These are phyloP conservation scores for Cladochytrium replicatum DNA, from an alignment of 192 early-diverging fungal genomes.

Conservation along the genomic window DNA sequence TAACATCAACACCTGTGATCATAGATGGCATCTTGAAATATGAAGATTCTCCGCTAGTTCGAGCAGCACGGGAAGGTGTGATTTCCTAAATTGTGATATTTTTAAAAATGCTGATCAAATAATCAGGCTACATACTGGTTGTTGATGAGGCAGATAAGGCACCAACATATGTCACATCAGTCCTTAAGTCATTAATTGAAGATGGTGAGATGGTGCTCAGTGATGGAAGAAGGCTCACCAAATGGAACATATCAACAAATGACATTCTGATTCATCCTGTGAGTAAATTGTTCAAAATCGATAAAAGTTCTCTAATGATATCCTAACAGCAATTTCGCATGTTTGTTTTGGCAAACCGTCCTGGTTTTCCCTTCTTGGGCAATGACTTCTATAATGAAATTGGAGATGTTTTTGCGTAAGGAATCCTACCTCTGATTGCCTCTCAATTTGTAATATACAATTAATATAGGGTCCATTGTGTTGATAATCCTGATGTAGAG, in stretches of 20 bases:
- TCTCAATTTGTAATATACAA: neutral
- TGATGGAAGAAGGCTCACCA: constrained; percentile 56
- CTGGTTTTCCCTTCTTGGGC: constrained; percentile 66
- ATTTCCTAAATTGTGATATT: constrained; percentile 12
- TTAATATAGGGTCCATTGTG: constrained; percentile 31
- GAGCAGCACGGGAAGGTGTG: constrained; percentile 39
- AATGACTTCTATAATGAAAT: constrained; percentile 78
- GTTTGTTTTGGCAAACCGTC: constrained; percentile 75
- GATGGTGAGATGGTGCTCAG: constrained; percentile 69
- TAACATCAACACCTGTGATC: constrained; percentile 64
- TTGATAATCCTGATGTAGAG: constrained; percentile 67
- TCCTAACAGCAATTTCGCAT: constrained; percentile 65
- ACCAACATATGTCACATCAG: constrained; percentile 65
- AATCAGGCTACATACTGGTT: constrained; percentile 52
- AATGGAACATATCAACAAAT: constrained; percentile 14
- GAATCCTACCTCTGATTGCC: neutral
- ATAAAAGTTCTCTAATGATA: neutral
- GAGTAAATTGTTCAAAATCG: constrained; percentile 44
- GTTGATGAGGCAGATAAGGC: constrained; percentile 81
- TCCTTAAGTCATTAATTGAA: constrained; percentile 62
- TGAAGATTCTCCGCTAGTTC: constrained; percentile 61
- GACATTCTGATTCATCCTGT: constrained; percentile 26
- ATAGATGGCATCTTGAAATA: constrained; percentile 56
- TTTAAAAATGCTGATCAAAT: neutral
- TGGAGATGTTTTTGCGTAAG: constrained; percentile 63